A percentile compares a stretch with the other conserved stretches of the same genome.
Conservation (phyloP, 768 basidiomycete genomes). For the Pleurotus cornucopiae region DNA sequence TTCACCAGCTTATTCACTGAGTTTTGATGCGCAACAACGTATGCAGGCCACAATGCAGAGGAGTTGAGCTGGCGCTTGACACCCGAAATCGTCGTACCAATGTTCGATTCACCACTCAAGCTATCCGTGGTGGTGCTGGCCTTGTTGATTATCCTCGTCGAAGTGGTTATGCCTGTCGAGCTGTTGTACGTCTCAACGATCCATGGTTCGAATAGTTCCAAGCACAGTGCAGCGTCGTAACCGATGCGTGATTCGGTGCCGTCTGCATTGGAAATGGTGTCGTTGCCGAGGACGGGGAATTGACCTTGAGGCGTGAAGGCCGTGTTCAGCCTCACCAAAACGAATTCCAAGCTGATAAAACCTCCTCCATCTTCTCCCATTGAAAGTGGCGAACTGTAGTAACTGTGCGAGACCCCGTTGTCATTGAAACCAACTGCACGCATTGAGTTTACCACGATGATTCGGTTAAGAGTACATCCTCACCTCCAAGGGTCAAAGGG, state of each 20-base stretch:
- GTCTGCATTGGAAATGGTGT: constrained; percentile 2
- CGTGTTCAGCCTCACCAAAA: constrained; percentile 17
- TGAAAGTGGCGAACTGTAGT: constrained; percentile 17
- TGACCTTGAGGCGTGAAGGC: constrained; percentile 17
- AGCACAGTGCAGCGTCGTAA: constrained; percentile 12
- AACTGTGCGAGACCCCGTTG: constrained; percentile 28
- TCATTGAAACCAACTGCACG: constrained; percentile 26
- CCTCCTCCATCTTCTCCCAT: constrained; percentile 16
- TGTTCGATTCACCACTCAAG: constrained; percentile 18
- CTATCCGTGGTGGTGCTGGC: constrained; percentile 21
- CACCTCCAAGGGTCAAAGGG: constrained; percentile 23
- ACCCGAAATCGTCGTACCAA: constrained; percentile 16
- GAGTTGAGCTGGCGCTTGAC: constrained; percentile 25
- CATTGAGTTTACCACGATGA: background rate
- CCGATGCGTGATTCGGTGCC: constrained; percentile 10
- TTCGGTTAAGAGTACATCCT: background rate
- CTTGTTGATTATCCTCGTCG: constrained; percentile 26
- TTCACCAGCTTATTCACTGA: constrained; percentile 34
- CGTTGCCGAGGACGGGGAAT: constrained; percentile 11
- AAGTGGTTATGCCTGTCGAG: constrained; percentile 25
- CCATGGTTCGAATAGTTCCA: constrained; percentile 13
- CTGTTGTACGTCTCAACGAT: constrained; percentile 13
- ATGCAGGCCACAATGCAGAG: constrained; percentile 21
- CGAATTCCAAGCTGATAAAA: constrained; percentile 16
- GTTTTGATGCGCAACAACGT: constrained; percentile 30